Base-by-base conservation (phyloP, 202 grass and related monocot species). In the Schoenoplectus tabernaemontani region DNA sequence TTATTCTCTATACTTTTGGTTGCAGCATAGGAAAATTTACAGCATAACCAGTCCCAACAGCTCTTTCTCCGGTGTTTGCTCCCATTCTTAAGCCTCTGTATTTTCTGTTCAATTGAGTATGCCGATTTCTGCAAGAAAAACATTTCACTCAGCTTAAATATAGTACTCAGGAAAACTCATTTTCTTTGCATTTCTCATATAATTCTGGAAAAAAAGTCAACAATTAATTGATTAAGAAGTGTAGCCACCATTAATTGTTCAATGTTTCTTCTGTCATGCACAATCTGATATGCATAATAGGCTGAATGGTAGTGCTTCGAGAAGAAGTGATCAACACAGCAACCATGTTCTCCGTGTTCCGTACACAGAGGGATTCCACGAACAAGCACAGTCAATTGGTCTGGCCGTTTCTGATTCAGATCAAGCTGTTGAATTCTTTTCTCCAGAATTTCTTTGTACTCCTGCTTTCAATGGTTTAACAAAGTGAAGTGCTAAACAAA, bases 301-400 rank as follows among this genome's bases (percentile, higher is more conserved):
- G 88, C 81, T 7, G 23, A 78, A 63, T 60, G 80, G 64, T 89
- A 88, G 78, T 97, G 88, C 78, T 93, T 93, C 37, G 90, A 97
- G 85, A 93, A 96, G 42, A 93, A 97, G 74, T 93, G 88, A 57
- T 91, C 88, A 75, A 87, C 88, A 84, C 42, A 84, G 54, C 93
- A 97, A 51, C 93, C 93, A 59, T 83, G 84, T 79, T 80, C 81
- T 73, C 85, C 83, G 80, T 97, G 90, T 46, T 93, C 88, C 41
- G 73, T 43, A 53, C 90, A 97, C 32, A 71, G 1, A 9, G 93
- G 90, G 82, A 97, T 89, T 85, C 93, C 93, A 76, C 76, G 82
- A 79, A 93, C 90, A 63, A 97, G 86, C 72, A 97, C 86, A 63
- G 90, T 93, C 15, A 88, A 93, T 84, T 97, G 93, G 57, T 91